Evolutionary conservation across 2,329 filamentous ascomycete genomes (phyloP).

Genomic region (Lasiodiplodia theobromae): DNA sequence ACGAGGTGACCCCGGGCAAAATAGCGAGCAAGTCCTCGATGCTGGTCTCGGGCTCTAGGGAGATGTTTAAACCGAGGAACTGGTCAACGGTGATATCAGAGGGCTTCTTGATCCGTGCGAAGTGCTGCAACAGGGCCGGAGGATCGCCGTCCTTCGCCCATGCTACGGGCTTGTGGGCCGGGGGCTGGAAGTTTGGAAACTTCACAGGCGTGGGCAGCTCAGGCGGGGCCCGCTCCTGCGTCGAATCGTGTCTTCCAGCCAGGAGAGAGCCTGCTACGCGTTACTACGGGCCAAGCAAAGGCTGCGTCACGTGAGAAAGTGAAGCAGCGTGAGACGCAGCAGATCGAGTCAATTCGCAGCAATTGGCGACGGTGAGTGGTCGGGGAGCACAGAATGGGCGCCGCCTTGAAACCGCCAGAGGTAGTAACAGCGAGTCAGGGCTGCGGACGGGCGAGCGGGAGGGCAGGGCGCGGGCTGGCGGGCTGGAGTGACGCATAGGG

Average conservation of each 20-base stretch:
- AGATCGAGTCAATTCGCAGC: slow-evolving; percentile 7
- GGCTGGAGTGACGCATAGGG: slow-evolving; percentile 5
- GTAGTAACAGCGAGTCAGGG: slow-evolving; percentile 18
- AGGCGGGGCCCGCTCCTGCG: slow-evolving; percentile 56
- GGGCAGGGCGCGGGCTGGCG: neutral
- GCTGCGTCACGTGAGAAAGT: slow-evolving; percentile 12
- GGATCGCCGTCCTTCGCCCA: slow-evolving; percentile 41
- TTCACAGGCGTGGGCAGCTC: slow-evolving; percentile 58
- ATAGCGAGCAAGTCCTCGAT: slow-evolving; percentile 50
- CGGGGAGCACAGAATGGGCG: slow-evolving; percentile 3
- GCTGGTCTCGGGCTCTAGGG: slow-evolving; percentile 44
- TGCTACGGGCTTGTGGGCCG: slow-evolving; percentile 39
- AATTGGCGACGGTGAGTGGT: neutral
- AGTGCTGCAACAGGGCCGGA: slow-evolving; percentile 41
- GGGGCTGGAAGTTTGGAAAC: slow-evolving; percentile 57
- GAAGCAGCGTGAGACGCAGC: slow-evolving; percentile 21
- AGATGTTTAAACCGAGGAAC: slow-evolving; percentile 52
- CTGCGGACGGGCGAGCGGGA: neutral
- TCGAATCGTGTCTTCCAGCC: slow-evolving; percentile 48
- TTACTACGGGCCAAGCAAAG: slow-evolving; percentile 15
- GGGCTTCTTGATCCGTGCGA: slow-evolving; percentile 50
- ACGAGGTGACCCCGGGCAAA: slow-evolving; percentile 43
- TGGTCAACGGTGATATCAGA: slow-evolving; percentile 51
- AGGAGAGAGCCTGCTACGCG: slow-evolving; percentile 42
- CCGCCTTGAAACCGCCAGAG: slow-evolving; percentile 23